Evolutionary conservation across 805 yeast species (phyloP).

Genomic region (Candida glaebosa): DNA sequence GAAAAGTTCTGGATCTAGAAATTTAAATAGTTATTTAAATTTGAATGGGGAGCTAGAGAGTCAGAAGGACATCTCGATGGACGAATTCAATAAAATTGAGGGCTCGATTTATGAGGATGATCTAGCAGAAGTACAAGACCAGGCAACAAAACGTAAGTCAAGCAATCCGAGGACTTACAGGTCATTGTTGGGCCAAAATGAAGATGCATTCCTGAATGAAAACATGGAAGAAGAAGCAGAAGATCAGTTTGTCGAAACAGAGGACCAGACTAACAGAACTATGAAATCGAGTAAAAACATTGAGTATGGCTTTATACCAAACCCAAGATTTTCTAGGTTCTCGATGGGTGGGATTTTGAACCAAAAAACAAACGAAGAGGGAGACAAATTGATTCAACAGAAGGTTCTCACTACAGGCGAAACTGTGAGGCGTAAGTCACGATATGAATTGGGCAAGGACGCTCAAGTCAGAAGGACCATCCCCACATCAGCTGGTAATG

Average conservation of each 20-base stretch:
- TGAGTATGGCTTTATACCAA: conserved; percentile 29
- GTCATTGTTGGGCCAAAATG: conserved; percentile 20
- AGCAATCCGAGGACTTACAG: conserved; percentile 12
- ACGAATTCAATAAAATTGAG: conserved; percentile 5
- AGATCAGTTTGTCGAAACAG: conserved; percentile 7
- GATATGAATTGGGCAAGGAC: background rate
- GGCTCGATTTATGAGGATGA: conserved; percentile 7
- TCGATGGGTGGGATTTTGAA: conserved; percentile 37
- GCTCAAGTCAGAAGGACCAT: background rate
- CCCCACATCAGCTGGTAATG: conserved; percentile 10
- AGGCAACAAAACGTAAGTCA: conserved; percentile 5
- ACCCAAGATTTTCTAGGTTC: conserved; percentile 40
- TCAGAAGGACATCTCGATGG: conserved; percentile 5
- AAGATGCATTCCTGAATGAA: conserved; percentile 12
- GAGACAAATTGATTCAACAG: conserved; percentile 8
- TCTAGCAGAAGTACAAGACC: conserved; percentile 1
- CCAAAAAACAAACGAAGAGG: conserved; percentile 10
- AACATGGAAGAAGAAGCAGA: conserved; percentile 4
- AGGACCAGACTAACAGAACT: conserved; percentile 5
- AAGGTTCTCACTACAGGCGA: conserved; percentile 1
- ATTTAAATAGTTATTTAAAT: conserved; percentile 20
- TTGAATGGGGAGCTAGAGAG: conserved; percentile 5
- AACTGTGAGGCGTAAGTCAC: conserved; percentile 2
- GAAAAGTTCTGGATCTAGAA: conserved; percentile 38
- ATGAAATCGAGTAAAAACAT: background rate